Conservation (phyloP, 495 filamentous ascomycete genomes). For the Tuber melanosporum region DNA sequence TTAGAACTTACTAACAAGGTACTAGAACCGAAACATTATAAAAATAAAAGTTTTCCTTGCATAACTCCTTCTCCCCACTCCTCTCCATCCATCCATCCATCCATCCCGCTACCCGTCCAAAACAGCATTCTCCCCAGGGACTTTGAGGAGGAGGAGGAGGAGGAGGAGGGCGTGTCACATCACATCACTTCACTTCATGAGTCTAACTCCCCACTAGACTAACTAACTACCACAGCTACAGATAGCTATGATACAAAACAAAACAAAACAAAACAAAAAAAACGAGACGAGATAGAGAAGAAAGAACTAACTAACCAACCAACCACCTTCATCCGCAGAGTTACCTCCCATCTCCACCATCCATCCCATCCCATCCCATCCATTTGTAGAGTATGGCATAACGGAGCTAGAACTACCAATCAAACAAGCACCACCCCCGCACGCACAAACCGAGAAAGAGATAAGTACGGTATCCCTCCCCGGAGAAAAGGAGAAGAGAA, state of each 20-base stretch:
- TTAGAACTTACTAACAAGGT: not conserved
- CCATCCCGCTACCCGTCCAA: not conserved
- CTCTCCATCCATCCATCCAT: not conserved
- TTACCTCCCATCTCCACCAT: not conserved
- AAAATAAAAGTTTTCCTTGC: not conserved
- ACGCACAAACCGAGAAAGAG: too few relatives aligned
- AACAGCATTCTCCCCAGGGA: not conserved
- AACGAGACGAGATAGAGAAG: not conserved
- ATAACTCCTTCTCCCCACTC: not conserved
- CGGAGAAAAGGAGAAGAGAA: not conserved
- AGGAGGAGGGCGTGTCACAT: not conserved
- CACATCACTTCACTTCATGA: not conserved
- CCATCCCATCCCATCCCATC: not conserved
- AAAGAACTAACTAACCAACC: not conserved
- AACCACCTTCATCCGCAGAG: not conserved
- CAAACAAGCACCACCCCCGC: not conserved
- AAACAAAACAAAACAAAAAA: not conserved
- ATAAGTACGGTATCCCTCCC: too few relatives aligned
- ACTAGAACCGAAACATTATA: not conserved
- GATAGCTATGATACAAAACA: not conserved
- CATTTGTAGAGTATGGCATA: not conserved
- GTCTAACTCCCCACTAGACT: not conserved
- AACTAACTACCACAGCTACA: not conserved
- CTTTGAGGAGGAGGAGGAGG: not conserved
- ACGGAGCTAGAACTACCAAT: not conserved